phyloP scores from a whole-genome alignment of 2,329 filamentous ascomycete genomes.

The Hirsutella thompsonii region DNA sequence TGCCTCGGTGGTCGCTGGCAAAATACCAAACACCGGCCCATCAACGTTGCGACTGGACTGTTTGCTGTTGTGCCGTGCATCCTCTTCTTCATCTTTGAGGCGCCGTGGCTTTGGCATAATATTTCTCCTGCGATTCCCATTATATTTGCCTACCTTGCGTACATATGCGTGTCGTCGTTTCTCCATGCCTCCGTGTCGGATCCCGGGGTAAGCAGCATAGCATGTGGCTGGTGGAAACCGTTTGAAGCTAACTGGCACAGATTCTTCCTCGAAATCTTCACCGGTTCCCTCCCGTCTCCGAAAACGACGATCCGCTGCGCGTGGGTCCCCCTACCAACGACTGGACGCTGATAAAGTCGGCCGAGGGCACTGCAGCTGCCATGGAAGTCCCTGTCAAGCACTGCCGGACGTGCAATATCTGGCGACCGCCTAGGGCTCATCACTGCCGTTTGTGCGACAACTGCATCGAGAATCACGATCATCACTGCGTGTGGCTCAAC shows the following conservation, averaged over 20 bases:
- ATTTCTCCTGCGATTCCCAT: slow-evolving; percentile 83
- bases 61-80: slow-evolving; percentile 66
- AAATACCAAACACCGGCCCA: slow-evolving; percentile 74
- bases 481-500: slow-evolving; percentile 98
- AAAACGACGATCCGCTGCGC: slow-evolving; percentile 67
- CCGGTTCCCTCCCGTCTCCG: slow-evolving; percentile 63
- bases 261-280: slow-evolving; percentile 90
- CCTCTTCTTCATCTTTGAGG: slow-evolving; percentile 79
- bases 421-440: slow-evolving; percentile 89
- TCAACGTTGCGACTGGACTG: slow-evolving; percentile 77
- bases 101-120: slow-evolving; percentile 73
- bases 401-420: slow-evolving; percentile 95
- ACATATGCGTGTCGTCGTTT: slow-evolving; percentile 85
- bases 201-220: slow-evolving; percentile 59
- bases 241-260: slow-evolving; percentile 45
- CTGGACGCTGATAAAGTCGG: slow-evolving; percentile 83
- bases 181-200: slow-evolving; percentile 85
- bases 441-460: slow-evolving; percentile 96
- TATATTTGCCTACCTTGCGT: slow-evolving; percentile 82
- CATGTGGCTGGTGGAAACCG: neutral
- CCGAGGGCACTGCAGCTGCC: slow-evolving; percentile 60
- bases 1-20: slow-evolving; percentile 76
- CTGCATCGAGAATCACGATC: slow-evolving; percentile 92
- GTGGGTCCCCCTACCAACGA: slow-evolving; percentile 79
- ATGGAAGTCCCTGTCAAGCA: slow-evolving; percentile 99